Evolutionary conservation across 2,329 filamentous ascomycete genomes (phyloP), one percentile per base, ranked within the genome.

Genomic region (Leptodontidium sp.): DNA sequence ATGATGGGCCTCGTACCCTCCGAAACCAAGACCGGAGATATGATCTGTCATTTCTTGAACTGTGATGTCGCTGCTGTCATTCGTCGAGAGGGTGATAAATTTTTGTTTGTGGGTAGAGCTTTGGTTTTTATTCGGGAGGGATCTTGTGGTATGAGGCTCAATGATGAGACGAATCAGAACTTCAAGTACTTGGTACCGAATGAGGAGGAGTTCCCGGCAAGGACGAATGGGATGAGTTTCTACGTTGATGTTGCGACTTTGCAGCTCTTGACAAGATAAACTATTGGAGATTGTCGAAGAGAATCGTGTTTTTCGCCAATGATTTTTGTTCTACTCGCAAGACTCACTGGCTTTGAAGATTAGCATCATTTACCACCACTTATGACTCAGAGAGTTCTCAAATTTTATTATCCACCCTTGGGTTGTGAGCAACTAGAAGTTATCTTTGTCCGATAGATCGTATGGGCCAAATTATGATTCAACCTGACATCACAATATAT

Each of bases 181-280:
- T 55, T 55, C 26, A 55, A 55, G 26, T 55, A 55, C 32, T 55
- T 55, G 7, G 52, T 55, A 2, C 52, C 52, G 4, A 55, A 55
- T 55, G 52, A 55, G 8, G 52, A 55, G 29, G 26, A 55, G 14
- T 55, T 55, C 14, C 52, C 26, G 52, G 26, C 26, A 4, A n/a
- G 52, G 17, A 55, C 24, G 9, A 53, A 53, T 53, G 29, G 50
- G 24, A 29, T 55, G 7, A 55, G 52, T 29, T 55, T 55, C 29
- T 55, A 55, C 4, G 52, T 55, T 35, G 52, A 55, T 24, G 52
- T 55, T 55, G 52, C 52, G 2, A 55, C 52, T 8, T 55, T 55
- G 26, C 52, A 55, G 6, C 8, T 55, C 1, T 9, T 55, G 26
- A 55, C 52, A 1, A 55, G 52, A 55, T 55, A 7, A 53, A 40